These are phyloP conservation scores for Aspergillus fructus DNA, from an alignment of 2,329 filamentous ascomycete genomes.

Conservation along the genomic window DNA sequence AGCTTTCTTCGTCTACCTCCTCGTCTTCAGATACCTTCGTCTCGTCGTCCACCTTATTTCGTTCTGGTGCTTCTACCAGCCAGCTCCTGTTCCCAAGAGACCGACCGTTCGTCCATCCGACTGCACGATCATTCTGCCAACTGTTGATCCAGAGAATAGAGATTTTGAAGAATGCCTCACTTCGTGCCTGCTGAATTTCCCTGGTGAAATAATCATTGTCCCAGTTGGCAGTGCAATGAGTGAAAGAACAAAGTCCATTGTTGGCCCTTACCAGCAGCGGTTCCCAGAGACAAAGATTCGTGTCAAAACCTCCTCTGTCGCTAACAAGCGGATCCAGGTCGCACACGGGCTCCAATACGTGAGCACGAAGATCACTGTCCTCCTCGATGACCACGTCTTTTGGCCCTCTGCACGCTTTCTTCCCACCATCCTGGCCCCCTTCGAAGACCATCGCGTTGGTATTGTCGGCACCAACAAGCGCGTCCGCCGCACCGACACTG, in stretches of 20 bases:
- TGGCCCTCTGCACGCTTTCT: constrained; percentile 48
- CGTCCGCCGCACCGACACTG: constrained; percentile 41
- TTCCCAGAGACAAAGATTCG: constrained; percentile 11
- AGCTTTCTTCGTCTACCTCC: constrained; percentile 24
- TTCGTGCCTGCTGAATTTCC: constrained; percentile 42
- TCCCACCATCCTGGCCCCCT: constrained; percentile 41
- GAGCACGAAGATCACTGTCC: constrained; percentile 45
- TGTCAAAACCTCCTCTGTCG: constrained; percentile 31
- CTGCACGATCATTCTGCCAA: constrained; percentile 55
- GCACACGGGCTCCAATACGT: constrained; percentile 39
- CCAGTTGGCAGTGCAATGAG: constrained; percentile 40
- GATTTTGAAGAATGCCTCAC: constrained; percentile 46
- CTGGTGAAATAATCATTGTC: constrained; percentile 45
- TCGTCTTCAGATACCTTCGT: constrained; percentile 49
- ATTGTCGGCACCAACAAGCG: constrained; percentile 59
- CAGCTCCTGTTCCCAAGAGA: constrained; percentile 25
- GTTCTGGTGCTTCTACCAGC: constrained; percentile 41
- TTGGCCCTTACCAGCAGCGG: neutral
- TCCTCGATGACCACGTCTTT: constrained; percentile 56
- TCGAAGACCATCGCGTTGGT: constrained; percentile 50
- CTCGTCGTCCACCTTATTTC: constrained; percentile 46
- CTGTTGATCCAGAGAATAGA: constrained; percentile 44
- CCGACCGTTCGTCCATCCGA: constrained; percentile 40
- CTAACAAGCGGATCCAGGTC: constrained; percentile 54
- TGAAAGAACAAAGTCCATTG: constrained; percentile 9